Evolutionary conservation across 129 eudicot genomes (phyloP).

Genomic region (Tagetes patula): DNA sequence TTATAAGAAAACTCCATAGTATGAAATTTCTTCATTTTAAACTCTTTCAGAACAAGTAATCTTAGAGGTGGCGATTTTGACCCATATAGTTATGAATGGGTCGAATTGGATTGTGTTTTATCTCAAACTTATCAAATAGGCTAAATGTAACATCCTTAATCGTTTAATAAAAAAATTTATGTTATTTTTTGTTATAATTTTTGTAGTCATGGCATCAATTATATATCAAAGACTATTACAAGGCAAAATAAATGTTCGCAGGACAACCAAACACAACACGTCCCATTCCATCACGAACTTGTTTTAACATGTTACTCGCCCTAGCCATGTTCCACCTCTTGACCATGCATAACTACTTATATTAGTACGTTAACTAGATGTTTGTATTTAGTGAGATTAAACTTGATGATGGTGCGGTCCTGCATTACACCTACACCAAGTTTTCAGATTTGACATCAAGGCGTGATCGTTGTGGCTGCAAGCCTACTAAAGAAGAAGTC

Average conservation of each 20-base stretch:
- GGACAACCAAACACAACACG: background rate
- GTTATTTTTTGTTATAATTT: background rate
- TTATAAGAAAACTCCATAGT: slow-evolving; percentile 69
- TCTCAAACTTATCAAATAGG: background rate
- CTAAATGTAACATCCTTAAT: background rate
- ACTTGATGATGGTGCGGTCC: slow-evolving; percentile 66
- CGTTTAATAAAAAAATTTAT: background rate
- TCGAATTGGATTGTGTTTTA: background rate
- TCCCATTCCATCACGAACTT: background rate
- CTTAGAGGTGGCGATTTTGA: slow-evolving; percentile 7
- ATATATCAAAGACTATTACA: background rate
- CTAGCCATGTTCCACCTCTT: background rate
- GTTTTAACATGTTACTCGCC: background rate
- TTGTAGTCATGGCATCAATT: background rate
- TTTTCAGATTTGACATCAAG: slow-evolving; percentile 82
- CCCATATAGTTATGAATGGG: background rate
- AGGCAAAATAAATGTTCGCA: background rate
- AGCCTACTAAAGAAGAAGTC: slow-evolving; percentile 55
- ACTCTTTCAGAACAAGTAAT: background rate
- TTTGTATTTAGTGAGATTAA: slow-evolving; percentile 47
- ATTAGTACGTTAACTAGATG: slow-evolving; percentile 10
- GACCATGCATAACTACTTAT: background rate
- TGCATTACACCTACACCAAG: slow-evolving; percentile 70
- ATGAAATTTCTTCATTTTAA: slow-evolving; percentile 20
- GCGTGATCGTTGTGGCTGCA: slow-evolving; percentile 81